Conservation (phyloP, 108 stramenopile species). For the Fragilariopsis cylindrus region DNA sequence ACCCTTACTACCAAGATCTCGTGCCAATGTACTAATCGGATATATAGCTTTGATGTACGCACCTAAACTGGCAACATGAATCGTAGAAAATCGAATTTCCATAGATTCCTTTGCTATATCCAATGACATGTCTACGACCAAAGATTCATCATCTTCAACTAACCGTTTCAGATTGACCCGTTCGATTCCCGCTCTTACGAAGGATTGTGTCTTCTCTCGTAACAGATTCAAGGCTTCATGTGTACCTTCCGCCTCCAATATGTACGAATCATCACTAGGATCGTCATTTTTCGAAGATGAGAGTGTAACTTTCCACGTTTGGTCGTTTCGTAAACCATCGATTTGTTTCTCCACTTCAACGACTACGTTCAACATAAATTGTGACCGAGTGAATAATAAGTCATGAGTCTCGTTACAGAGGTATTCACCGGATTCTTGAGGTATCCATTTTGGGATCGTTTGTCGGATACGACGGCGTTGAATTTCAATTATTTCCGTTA, state of each 20-base stretch:
- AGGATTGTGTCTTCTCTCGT: neutral
- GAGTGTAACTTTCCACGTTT: constrained; percentile 4
- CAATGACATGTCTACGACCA: constrained; percentile 6
- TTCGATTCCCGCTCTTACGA: constrained; percentile 10
- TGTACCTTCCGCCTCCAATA: constrained; percentile 9
- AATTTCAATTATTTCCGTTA: neutral
- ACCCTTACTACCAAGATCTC: neutral
- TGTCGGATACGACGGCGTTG: neutral
- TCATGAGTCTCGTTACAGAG: neutral
- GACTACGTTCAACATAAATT: constrained; percentile 6
- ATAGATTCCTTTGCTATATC: neutral
- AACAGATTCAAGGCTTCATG: neutral
- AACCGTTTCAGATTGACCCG: neutral
- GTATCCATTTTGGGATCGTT: constrained; percentile 14
- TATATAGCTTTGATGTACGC: constrained; percentile 1
- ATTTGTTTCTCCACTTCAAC: neutral
- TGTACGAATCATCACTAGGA: neutral
- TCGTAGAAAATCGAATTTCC: neutral
- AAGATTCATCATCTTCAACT: constrained; percentile 3
- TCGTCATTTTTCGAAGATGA: neutral
- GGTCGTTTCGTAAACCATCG: neutral
- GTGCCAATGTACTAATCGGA: neutral
- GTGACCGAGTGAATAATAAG: constrained; percentile 3
- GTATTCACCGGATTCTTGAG: neutral
- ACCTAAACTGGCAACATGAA: neutral